phyloP scores from a whole-genome alignment of 768 basidiomycete genomes.

The Lentinula sp. region DNA sequence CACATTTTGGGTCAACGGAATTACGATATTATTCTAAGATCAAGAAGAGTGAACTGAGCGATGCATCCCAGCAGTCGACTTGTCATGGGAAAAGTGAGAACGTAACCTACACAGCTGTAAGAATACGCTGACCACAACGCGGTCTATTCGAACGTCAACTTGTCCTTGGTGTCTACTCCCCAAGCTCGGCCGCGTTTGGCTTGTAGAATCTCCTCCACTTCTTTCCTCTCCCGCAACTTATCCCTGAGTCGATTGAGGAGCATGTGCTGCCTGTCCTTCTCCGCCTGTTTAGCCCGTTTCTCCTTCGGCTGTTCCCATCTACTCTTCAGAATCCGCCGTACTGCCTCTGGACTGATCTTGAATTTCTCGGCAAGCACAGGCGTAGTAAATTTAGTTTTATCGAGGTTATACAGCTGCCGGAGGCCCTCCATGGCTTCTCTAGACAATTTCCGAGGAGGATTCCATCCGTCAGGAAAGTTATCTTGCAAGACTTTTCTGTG shows the following conservation, averaged over 20 bases:
- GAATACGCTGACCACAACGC: background rate
- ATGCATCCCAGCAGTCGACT: background rate
- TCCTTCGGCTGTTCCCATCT: slow-evolving; percentile 60
- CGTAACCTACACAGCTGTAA: background rate
- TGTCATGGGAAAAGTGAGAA: background rate
- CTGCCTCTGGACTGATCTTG: slow-evolving; percentile 75
- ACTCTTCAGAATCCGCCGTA: slow-evolving; percentile 73
- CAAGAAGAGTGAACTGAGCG: background rate
- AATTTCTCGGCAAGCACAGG: slow-evolving; percentile 70
- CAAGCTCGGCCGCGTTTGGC: slow-evolving; percentile 15
- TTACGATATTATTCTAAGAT: background rate
- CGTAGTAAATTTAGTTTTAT: slow-evolving; percentile 60
- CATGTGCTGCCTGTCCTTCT: slow-evolving; percentile 40
- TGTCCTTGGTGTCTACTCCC: slow-evolving; percentile 24
- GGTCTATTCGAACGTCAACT: slow-evolving; percentile 33
- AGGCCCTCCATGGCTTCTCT: slow-evolving; percentile 81
- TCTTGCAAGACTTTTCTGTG: slow-evolving; percentile 49
- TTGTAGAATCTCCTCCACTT: slow-evolving; percentile 25
- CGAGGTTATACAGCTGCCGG: slow-evolving; percentile 55
- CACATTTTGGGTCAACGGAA: background rate
- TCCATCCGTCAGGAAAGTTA: slow-evolving; percentile 64
- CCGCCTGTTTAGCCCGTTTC: slow-evolving; percentile 40
- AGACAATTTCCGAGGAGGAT: slow-evolving; percentile 73
- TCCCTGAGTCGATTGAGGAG: slow-evolving; percentile 35
- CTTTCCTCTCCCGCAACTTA: slow-evolving; percentile 34